These are phyloP conservation scores for Cystobasidium ongulense DNA, from an alignment of 768 basidiomycete genomes.

Conservation along the genomic window DNA sequence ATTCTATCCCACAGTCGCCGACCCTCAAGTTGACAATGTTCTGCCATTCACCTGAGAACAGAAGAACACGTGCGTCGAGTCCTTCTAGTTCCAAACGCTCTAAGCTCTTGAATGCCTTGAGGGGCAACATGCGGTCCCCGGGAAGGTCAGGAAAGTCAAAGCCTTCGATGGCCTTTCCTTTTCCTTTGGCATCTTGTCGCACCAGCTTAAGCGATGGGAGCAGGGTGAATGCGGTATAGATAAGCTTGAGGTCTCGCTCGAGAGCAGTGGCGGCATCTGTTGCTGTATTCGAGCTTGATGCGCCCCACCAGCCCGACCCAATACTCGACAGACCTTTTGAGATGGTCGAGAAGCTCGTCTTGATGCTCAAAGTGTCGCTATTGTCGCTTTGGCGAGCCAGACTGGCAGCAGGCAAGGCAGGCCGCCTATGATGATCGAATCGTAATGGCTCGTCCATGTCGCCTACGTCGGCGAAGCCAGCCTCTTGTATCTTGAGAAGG, in stretches of 20 bases:
- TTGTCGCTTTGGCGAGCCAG: not conserved
- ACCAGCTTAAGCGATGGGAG: constrained; percentile 65
- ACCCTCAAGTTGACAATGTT: constrained; percentile 66
- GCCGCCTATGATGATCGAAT: constrained; percentile 60
- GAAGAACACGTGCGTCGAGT: constrained; percentile 68
- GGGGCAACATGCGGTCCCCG: constrained; percentile 64
- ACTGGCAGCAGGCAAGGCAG: constrained; percentile 57
- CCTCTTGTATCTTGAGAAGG: constrained; percentile 73
- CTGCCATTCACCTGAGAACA: constrained; percentile 75
- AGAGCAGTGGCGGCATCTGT: constrained; percentile 9
- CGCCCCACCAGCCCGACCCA: not conserved
- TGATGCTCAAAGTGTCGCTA: constrained; percentile 28
- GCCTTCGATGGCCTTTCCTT: constrained; percentile 51
- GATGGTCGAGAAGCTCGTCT: constrained; percentile 50
- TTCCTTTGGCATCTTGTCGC: constrained; percentile 36
- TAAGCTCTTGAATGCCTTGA: constrained; percentile 77
- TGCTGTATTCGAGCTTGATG: not conserved
- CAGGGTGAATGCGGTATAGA: constrained; percentile 84
- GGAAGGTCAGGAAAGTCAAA: constrained; percentile 57
- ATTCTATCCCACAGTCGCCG: constrained; percentile 70
- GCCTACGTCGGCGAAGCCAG: constrained; percentile 64
- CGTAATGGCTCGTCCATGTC: constrained; percentile 69
- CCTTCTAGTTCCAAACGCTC: constrained; percentile 65
- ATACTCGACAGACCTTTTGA: constrained; percentile 41
- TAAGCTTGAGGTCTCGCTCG: constrained; percentile 69